These are phyloP conservation scores for Metschnikowia henanensis DNA, from an alignment of 805 yeast species.

Conservation along the genomic window DNA sequence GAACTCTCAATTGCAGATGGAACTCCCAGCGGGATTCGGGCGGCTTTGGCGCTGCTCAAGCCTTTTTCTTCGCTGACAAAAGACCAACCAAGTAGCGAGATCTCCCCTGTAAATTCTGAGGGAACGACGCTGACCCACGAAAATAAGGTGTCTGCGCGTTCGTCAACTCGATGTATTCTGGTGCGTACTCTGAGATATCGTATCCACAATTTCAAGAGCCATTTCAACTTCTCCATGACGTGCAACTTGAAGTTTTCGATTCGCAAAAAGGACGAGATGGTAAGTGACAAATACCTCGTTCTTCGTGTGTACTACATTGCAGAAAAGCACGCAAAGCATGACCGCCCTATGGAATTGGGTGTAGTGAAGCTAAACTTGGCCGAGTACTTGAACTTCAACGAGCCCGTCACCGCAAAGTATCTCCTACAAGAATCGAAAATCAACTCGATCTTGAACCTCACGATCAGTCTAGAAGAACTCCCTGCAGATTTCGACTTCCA, in stretches of 20 bases:
- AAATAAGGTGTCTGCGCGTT: slow-evolving; percentile 1
- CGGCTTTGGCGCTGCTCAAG: slow-evolving; percentile 14
- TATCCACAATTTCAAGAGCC: slow-evolving; percentile 41
- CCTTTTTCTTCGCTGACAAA: slow-evolving; percentile 15
- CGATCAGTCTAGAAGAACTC: slow-evolving; percentile 50
- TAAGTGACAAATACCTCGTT: slow-evolving; percentile 44
- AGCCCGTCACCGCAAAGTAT: slow-evolving; percentile 58
- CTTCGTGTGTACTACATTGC: slow-evolving; percentile 38
- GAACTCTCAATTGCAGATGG: slow-evolving; percentile 63
- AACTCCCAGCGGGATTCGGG: slow-evolving; percentile 16
- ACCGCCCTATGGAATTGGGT: slow-evolving; percentile 55
- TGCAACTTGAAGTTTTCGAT: slow-evolving; percentile 42
- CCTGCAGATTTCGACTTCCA: slow-evolving; percentile 41
- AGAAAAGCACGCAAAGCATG: slow-evolving; percentile 23
- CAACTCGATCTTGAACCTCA: slow-evolving; percentile 71
- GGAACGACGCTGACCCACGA: not conserved
- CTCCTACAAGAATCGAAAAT: slow-evolving; percentile 76
- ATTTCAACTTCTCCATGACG: slow-evolving; percentile 33
- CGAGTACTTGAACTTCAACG: slow-evolving; percentile 62
- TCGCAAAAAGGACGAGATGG: slow-evolving; percentile 36
- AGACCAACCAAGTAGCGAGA: not conserved
- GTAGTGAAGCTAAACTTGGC: slow-evolving; percentile 63
- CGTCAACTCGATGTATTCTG: slow-evolving; percentile 24
- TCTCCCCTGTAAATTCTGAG: not conserved
- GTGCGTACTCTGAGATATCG: slow-evolving; percentile 32